A percentile compares a stretch with the other conserved stretches of the same genome.
Conservation (phyloP, 148 eudicot species). For the Agrostemma githago region DNA sequence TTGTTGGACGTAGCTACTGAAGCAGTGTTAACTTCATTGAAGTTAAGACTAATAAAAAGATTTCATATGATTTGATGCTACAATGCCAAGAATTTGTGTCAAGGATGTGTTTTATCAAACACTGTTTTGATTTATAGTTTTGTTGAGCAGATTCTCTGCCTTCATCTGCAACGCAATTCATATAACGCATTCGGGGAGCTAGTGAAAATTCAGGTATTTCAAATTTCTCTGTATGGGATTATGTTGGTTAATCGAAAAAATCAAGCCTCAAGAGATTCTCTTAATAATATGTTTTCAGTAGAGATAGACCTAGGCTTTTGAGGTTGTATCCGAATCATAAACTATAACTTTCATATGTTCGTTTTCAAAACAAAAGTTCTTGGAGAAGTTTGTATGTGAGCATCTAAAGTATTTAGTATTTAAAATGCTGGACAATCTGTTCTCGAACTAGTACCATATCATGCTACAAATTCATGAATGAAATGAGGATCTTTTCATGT, state of each 20-base stretch:
- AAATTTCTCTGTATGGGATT: background rate
- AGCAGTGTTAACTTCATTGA: background rate
- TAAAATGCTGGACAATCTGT: background rate
- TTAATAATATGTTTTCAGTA: background rate
- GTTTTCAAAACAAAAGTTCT: background rate
- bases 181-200: conserved; percentile 60
- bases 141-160: conserved; percentile 65
- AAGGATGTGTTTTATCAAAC: too few relatives aligned
- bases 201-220: conserved; percentile 64
- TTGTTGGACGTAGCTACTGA: background rate
- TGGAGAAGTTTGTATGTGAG: background rate
- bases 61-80: background rate
- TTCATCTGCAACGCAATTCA: conserved; percentile 83
- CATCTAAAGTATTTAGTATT: too few relatives aligned
- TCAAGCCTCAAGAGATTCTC: background rate
- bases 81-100: background rate
- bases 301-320: background rate
- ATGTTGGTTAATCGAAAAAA: background rate
- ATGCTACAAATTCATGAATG: background rate
- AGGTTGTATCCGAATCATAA: too few relatives aligned
- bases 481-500: background rate
- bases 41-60: background rate
- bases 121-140: background rate
- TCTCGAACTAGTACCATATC: background rate
- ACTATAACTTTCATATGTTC: too few relatives aligned